Evolutionary conservation across 2,329 filamentous ascomycete species (phyloP).

Genomic region (Microcyclosporella mali): DNA sequence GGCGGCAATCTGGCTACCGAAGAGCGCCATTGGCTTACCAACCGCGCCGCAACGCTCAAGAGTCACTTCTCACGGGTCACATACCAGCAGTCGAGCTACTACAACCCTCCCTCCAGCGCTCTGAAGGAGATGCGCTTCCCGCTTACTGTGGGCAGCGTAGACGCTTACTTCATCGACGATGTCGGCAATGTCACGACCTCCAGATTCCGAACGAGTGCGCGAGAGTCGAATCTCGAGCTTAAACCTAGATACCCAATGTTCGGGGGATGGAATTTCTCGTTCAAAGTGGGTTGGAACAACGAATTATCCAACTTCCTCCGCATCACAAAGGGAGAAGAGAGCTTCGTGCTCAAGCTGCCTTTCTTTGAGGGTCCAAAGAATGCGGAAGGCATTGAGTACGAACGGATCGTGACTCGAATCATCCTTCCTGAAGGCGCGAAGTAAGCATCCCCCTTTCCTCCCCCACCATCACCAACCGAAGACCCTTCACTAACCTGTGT

Average conservation of each 20-base stretch:
- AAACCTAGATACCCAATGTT: conserved; percentile 96
- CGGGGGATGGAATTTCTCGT: conserved; percentile 96
- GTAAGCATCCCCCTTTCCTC: conserved; percentile 47
- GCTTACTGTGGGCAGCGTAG: conserved; percentile 69
- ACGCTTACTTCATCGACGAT: conserved; percentile 91
- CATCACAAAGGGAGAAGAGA: conserved; percentile 50
- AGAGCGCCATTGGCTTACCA: conserved; percentile 82
- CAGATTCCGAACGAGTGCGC: conserved; percentile 66
- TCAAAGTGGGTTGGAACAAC: conserved; percentile 92
- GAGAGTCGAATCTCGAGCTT: conserved; percentile 68
- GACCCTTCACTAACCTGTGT: not conserved
- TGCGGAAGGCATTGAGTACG: conserved; percentile 78
- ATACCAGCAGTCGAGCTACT: conserved; percentile 44
- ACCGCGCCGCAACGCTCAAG: conserved; percentile 69
- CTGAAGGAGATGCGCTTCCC: conserved; percentile 77
- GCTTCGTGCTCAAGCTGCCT: conserved; percentile 82
- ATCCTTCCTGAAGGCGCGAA: conserved; percentile 86
- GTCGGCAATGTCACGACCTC: conserved; percentile 97
- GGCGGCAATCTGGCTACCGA: conserved; percentile 93
- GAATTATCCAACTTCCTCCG: conserved; percentile 72
- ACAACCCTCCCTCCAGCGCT: conserved; percentile 69
- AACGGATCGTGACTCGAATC: conserved; percentile 69
- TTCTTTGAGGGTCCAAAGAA: conserved; percentile 90
- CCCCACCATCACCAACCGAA: conserved; percentile 15
- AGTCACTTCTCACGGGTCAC: conserved; percentile 46